phyloP scores from a whole-genome alignment of 148 eudicot genomes.

The Arbutus unedo region DNA sequence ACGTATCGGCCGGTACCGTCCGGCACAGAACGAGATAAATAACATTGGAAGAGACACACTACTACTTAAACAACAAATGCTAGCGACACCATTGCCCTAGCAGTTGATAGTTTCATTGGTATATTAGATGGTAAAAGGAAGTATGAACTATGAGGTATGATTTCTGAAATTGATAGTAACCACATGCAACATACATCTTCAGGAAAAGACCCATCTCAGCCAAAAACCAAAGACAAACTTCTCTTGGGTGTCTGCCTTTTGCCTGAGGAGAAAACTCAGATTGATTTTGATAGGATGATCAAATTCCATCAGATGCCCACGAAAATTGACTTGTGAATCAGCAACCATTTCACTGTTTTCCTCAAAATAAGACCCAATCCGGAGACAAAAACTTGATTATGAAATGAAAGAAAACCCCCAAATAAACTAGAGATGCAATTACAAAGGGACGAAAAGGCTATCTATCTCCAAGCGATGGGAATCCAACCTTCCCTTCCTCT shows the following conservation, averaged over 20 bases:
- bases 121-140: no score
- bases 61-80: no score
- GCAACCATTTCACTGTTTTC: neutral
- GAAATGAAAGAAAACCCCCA: neutral
- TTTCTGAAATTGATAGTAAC: neutral
- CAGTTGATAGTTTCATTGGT: no score
- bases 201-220: neutral
- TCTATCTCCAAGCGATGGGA: neutral
- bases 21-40: no score
- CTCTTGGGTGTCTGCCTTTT: neutral
- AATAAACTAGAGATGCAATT: neutral
- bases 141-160: no score
- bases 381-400: neutral
- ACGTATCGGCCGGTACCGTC: no score
- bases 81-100: no score
- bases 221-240: neutral
- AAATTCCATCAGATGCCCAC: neutral
- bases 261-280: neutral
- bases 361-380: neutral
- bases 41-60: no score
- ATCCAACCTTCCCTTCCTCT: neutral
- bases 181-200: neutral
- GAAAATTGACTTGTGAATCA: neutral
- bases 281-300: neutral
- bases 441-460: neutral